phyloP scores from a whole-genome alignment of 768 basidiomycete genomes.

The Lentinula aciculospora region DNA sequence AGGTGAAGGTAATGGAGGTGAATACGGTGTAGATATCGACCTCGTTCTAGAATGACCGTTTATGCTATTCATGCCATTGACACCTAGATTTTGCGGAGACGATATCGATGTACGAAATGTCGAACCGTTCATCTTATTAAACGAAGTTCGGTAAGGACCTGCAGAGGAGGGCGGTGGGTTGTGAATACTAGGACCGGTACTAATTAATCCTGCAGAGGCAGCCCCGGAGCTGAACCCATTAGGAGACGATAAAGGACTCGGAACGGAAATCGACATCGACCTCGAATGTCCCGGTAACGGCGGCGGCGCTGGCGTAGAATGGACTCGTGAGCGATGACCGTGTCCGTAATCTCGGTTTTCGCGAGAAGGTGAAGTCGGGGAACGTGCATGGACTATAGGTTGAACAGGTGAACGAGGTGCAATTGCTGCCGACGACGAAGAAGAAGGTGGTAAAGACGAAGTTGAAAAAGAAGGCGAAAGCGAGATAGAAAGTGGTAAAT shows the following conservation, averaged over 20 bases:
- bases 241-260: background rate
- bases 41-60: conserved; percentile 11
- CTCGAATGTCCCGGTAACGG: background rate
- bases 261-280: conserved; percentile 7
- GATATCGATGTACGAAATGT: conserved; percentile 23
- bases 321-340: conserved; percentile 13
- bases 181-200: too few species aligned
- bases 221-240: background rate
- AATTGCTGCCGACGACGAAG: too few species aligned
- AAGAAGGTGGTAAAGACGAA: background rate
- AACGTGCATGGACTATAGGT: too few species aligned
- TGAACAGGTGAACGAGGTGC: background rate
- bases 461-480: background rate
- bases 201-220: background rate
- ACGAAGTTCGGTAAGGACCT: conserved; percentile 19
- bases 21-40: conserved; percentile 14
- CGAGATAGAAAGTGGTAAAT: background rate
- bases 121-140: conserved; percentile 10
- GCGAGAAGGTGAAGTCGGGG: background rate
- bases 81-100: conserved; percentile 3
- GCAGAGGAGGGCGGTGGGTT: conserved; percentile 20
- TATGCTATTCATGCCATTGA: background rate
- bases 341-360: background rate
- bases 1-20: conserved; percentile 14
- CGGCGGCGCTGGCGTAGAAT: conserved; percentile 15